A percentile compares a stretch with the other conserved stretches of the same genome.
phyloP scores from a whole-genome alignment of 1,284 basidiomycete genomes.

The Sanghuangporus baumii region DNA sequence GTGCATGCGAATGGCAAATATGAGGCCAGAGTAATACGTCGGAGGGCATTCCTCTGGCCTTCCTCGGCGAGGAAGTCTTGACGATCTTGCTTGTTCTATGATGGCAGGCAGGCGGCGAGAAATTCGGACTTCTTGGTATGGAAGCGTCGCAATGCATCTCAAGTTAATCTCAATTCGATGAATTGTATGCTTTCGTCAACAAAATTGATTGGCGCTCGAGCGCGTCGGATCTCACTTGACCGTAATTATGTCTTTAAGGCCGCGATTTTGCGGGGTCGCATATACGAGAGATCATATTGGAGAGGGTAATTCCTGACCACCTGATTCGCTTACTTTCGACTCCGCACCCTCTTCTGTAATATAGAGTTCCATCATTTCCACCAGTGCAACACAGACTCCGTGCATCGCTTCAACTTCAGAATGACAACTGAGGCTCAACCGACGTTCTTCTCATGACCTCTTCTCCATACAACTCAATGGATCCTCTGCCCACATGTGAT shows the following conservation, averaged over 20 bases:
- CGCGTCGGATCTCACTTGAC: conserved; percentile 1
- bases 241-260: background rate
- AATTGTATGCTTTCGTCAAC: background rate
- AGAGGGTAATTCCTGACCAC: conserved; percentile 3
- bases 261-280: background rate
- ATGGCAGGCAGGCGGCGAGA: background rate
- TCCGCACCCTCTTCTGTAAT: background rate
- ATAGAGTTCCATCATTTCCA: background rate
- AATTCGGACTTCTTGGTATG: background rate
- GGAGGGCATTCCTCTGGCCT: background rate
- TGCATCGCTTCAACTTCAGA: background rate
- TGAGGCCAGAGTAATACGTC: background rate
- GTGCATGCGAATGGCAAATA: background rate
- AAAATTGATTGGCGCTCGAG: background rate
- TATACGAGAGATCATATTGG: background rate
- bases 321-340: background rate
- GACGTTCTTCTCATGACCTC: conserved; percentile 9
- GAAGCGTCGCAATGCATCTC: background rate
- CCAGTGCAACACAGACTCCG: conserved; percentile 3
- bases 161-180: background rate
- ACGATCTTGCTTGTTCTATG: background rate
- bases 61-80: background rate
- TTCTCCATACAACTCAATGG: conserved; percentile 2
- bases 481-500: conserved; percentile 11
- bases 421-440: background rate